A percentile compares a stretch with the other conserved stretches of the same genome.
These are phyloP conservation scores for Pleurotus tuber-regium DNA, from an alignment of 768 basidiomycete genomes.

Conservation along the genomic window DNA sequence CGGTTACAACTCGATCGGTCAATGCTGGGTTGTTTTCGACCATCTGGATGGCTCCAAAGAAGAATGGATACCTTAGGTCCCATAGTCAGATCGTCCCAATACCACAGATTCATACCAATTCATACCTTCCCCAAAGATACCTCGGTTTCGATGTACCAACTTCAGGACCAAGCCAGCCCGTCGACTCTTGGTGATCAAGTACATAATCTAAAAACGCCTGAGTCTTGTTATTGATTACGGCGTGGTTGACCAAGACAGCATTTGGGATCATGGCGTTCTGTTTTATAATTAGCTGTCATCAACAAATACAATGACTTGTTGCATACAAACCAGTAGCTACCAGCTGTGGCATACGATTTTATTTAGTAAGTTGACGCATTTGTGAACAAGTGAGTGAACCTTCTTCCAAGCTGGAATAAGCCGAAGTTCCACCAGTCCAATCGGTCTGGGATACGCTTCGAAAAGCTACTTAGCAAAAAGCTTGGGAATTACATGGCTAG, in stretches of 20 bases:
- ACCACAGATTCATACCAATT: background rate
- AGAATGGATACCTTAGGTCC: conserved; percentile 46
- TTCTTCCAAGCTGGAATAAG: conserved; percentile 42
- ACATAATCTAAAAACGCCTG: conserved; percentile 49
- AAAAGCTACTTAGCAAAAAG: background rate
- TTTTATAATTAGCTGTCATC: background rate
- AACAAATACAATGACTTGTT: background rate
- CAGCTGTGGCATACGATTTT: conserved; percentile 31
- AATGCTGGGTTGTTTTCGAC: conserved; percentile 43
- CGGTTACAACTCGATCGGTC: conserved; percentile 42
- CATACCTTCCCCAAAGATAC: conserved; percentile 51
- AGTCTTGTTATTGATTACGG: conserved; percentile 44
- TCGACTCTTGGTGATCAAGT: conserved; percentile 47
- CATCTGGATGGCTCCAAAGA: conserved; percentile 60
- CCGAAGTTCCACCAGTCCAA: conserved; percentile 38
- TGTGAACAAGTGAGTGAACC: conserved; percentile 20
- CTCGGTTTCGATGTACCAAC: conserved; percentile 51
- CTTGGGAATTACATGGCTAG: background rate
- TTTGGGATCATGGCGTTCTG: conserved; percentile 56
- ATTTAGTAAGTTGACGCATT: background rate
- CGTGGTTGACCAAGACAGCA: conserved; percentile 43
- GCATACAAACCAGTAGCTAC: conserved; percentile 56
- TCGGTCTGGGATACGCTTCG: conserved; percentile 37
- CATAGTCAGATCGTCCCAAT: background rate
- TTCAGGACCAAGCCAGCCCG: conserved; percentile 57